A percentile compares a stretch with the other conserved stretches of the same genome.
These are phyloP conservation scores for Trichoderma gracile DNA, from an alignment of 2,329 filamentous ascomycete genomes.

Conservation along the genomic window DNA sequence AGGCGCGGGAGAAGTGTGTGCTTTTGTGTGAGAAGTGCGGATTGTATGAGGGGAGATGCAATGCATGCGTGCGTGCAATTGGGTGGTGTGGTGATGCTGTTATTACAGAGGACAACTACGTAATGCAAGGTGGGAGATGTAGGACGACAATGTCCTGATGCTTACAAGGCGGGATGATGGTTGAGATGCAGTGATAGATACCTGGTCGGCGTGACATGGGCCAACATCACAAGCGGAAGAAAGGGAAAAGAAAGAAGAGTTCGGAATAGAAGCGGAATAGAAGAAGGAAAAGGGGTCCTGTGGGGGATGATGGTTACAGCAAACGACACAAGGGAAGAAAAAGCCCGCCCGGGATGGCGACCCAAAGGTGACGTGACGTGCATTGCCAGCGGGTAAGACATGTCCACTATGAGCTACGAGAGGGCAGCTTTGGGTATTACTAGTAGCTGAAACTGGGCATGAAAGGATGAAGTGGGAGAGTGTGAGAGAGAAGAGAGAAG, in stretches of 20 bases:
- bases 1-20: constrained; percentile 8
- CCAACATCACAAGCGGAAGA: background rate
- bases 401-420: too few species aligned
- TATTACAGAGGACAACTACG: background rate
- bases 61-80: background rate
- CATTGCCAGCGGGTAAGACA: constrained; percentile 13
- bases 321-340: too few species aligned
- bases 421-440: background rate
- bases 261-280: background rate
- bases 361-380: constrained; percentile 22
- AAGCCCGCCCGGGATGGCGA: background rate
- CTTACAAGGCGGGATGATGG: background rate
- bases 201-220: too few species aligned
- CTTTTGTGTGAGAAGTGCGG: background rate
- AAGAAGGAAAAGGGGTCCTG: background rate
- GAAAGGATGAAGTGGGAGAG: background rate
- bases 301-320: background rate
- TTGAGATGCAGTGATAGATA: too few species aligned
- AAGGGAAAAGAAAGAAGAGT: background rate
- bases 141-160: background rate
- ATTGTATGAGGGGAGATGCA: background rate
- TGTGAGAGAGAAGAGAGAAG: background rate
- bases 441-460: constrained; percentile 19
- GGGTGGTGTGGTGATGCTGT: background rate
- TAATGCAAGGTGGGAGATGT: background rate